phyloP scores from a whole-genome alignment of 2,329 filamentous ascomycete genomes.

The Exophiala calicioides region DNA sequence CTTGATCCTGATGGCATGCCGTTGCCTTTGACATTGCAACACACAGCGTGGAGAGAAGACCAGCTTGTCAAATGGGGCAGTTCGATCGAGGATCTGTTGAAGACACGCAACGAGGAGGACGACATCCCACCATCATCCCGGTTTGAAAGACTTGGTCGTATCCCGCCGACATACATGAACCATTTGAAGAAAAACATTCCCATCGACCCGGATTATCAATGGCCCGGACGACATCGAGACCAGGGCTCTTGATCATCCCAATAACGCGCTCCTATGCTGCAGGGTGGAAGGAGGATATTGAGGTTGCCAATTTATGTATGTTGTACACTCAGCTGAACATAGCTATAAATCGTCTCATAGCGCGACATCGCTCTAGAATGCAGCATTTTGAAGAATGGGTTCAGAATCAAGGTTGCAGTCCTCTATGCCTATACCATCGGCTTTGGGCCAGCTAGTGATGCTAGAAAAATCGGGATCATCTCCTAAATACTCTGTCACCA shows the following conservation, averaged over 20 bases:
- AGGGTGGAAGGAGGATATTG: too few species aligned
- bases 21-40: slow-evolving; percentile 33
- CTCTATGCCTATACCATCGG: too few species aligned
- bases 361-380: too few species aligned
- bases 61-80: slow-evolving; percentile 37
- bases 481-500: too few species aligned
- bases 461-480: too few species aligned
- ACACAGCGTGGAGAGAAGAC: slow-evolving; percentile 35
- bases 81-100: slow-evolving; percentile 36
- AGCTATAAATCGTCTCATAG: too few species aligned
- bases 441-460: too few species aligned
- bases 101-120: slow-evolving; percentile 4
- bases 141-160: slow-evolving; percentile 17
- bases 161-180: slow-evolving; percentile 31
- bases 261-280: too few species aligned
- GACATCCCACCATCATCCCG: slow-evolving; percentile 3
- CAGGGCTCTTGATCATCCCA: slow-evolving; percentile 33
- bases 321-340: too few species aligned
- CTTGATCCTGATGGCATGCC: slow-evolving; percentile 33
- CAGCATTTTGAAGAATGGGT: too few species aligned
- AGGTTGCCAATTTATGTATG: too few species aligned
- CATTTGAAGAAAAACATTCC: slow-evolving; percentile 35
- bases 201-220: slow-evolving; percentile 24
- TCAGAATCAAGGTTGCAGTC: too few species aligned
- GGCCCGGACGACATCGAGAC: slow-evolving; percentile 19